Evolutionary conservation across 1,284 basidiomycete genomes (phyloP), one percentile per base, ranked within the genome.

Genomic region (Termitomyces sp.): DNA sequence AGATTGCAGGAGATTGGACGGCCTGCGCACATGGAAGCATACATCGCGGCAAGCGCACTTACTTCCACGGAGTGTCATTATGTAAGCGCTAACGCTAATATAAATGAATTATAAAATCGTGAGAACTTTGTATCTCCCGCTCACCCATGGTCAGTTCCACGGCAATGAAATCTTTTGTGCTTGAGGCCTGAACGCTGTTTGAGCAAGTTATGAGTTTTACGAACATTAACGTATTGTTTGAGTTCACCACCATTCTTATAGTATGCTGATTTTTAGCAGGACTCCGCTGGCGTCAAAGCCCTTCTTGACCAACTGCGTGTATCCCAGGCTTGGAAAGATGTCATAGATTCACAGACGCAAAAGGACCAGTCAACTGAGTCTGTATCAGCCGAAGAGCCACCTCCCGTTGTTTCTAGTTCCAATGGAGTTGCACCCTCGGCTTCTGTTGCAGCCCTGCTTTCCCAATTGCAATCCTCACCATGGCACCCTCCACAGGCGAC

Each of bases 271-370:
- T 19, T 55, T 24, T 56, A 26, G 44, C 57, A 86, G 83, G 84
- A 88, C 66, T 72, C 83, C 41, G 72, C 73, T 57, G 78, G 77
- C 41, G 73, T 90, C 43, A 76, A 80, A 61, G 81, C 84, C 14
- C 71, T 90, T 26, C 75, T 90, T 21, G 82, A 88, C 49, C 77
- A 78, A 59, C 70, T 89, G 8, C 74, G 78, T 49, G 66, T 73
- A 3, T 88, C 87, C 3, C 75, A 80, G 61, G 83, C 79, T 38
- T 89, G 84, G 85, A 76, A 83, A 59, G 74, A 82, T 38, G 64
- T 77, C 1, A 62, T 78, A 54, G 56, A 58, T 24, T 31, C 55
- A 18, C 41, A 40, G 10, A 11, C 48, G 11, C 55, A 52, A 19
- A 33, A 57, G 38, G 24, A 45, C 46, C 52, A 52, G 39, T 18